Conservation (phyloP, 805 yeast genomes). For the Jamesozyma gamospora region DNA sequence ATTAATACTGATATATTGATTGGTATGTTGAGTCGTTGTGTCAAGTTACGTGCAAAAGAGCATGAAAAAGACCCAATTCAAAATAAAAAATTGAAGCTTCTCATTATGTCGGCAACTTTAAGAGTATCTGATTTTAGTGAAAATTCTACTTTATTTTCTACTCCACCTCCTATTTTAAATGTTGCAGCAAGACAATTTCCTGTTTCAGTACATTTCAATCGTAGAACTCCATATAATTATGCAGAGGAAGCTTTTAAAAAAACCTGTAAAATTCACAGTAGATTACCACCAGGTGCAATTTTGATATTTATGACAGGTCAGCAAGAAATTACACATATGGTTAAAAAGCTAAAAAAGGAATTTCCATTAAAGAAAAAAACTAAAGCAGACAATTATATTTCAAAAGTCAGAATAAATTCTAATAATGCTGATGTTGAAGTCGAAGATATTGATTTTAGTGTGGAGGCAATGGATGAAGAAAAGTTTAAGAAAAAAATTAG, state of each 20-base stretch:
- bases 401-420: slow-evolving; percentile 42
- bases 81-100: slow-evolving; percentile 59
- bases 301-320: slow-evolving; percentile 90
- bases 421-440: slow-evolving; percentile 66
- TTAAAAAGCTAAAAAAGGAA: slow-evolving; percentile 54
- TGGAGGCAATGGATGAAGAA: slow-evolving; percentile 29
- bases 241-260: slow-evolving; percentile 79
- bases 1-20: slow-evolving; percentile 91
- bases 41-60: slow-evolving; percentile 55
- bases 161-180: slow-evolving; percentile 77
- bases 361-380: slow-evolving; percentile 42
- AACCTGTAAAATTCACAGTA: slow-evolving; percentile 75
- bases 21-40: slow-evolving; percentile 86
- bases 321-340: slow-evolving; percentile 74
- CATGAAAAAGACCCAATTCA: slow-evolving; percentile 37
- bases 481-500: slow-evolving; percentile 26
- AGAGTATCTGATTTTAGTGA: slow-evolving; percentile 90
- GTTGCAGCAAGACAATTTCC: slow-evolving; percentile 93
- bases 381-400: slow-evolving; percentile 27
- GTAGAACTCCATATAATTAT: slow-evolving; percentile 67
- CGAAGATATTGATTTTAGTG: slow-evolving; percentile 77
- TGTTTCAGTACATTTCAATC: slow-evolving; percentile 82
- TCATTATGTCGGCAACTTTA: slow-evolving; percentile 95
- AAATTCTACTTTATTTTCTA: slow-evolving; percentile 54
- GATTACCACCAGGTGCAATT: slow-evolving; percentile 89